Conservation (phyloP, 2,329 filamentous ascomycete species). For the Colletotrichum sp. region DNA sequence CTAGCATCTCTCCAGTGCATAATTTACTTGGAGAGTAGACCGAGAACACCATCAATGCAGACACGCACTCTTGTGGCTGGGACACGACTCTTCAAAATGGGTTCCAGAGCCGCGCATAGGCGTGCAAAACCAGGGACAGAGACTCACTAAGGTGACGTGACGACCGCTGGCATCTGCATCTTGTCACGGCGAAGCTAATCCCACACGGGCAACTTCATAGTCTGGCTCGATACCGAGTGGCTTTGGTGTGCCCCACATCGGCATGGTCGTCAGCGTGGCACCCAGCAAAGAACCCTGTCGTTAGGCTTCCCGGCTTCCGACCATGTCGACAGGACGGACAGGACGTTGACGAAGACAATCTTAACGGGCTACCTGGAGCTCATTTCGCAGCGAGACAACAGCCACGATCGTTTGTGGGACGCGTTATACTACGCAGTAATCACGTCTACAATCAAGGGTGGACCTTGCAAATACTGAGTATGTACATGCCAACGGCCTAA, state of each 20-base stretch:
- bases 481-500: not conserved
- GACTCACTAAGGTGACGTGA: not conserved
- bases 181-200: not conserved
- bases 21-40: not conserved
- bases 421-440: not conserved
- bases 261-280: not conserved
- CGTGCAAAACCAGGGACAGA: not conserved
- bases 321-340: not conserved
- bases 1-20: not conserved
- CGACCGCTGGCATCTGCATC: not conserved
- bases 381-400: not conserved
- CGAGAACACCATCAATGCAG: not conserved
- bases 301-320: not conserved
- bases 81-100: not conserved
- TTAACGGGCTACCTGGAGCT: not conserved
- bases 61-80: not conserved
- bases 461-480: not conserved
- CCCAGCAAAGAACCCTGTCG: not conserved
- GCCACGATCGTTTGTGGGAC: not conserved
- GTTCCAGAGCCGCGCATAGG: not conserved
- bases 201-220: not conserved
- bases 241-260: not conserved
- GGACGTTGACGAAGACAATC: not conserved
- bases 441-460: not conserved
- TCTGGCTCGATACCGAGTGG: constrained; percentile 1